Evolutionary conservation across 2,329 filamentous ascomycete genomes (phyloP).

Genomic region (Magnaporthiopsis incrustans): DNA sequence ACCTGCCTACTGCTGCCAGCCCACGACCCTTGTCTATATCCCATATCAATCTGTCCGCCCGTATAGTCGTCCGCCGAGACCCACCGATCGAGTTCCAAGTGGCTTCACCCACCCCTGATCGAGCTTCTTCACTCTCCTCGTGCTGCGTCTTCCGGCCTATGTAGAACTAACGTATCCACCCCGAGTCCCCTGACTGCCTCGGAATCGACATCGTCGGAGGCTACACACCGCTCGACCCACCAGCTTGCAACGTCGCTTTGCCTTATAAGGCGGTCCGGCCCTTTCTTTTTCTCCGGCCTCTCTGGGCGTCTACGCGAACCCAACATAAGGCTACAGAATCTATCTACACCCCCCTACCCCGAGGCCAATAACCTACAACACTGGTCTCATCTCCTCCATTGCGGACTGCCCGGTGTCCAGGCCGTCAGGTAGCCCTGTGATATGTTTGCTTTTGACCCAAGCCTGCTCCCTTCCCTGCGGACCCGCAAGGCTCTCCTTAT

Average conservation of each 20-base stretch:
- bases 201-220: neutral
- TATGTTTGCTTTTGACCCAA: slow-evolving; percentile 50
- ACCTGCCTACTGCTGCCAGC: neutral
- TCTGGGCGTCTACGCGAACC: neutral
- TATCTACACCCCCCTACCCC: neutral
- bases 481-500: slow-evolving; percentile 67
- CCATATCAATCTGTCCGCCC: neutral
- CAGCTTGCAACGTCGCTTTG: neutral
- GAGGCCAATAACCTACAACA: neutral
- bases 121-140: neutral
- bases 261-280: neutral
- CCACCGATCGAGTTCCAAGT: neutral
- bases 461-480: slow-evolving; percentile 45
- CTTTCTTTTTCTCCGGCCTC: neutral
- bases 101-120: neutral
- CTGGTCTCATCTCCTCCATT: neutral
- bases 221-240: neutral
- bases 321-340: neutral
- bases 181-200: neutral
- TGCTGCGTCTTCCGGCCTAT: no score
- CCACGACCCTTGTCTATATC: neutral
- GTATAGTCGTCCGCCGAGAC: neutral
- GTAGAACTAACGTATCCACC: neutral
- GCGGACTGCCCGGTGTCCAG: neutral
- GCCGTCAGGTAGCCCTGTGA: neutral